These are phyloP conservation scores for Picea sitchensis DNA, from an alignment of 75 land plant genomes.

Conservation along the genomic window DNA sequence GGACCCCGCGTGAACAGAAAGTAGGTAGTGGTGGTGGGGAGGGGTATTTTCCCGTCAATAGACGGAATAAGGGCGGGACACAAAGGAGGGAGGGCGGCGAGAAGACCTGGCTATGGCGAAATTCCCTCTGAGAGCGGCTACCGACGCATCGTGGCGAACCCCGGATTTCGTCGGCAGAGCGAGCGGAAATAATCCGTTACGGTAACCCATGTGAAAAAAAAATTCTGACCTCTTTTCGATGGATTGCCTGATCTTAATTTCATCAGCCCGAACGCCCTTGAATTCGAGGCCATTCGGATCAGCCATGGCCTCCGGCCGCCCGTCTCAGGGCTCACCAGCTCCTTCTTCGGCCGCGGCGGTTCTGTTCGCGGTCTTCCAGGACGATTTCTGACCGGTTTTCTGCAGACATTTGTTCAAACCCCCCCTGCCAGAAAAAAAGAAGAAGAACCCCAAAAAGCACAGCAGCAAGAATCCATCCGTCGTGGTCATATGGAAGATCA, in stretches of 20 bases:
- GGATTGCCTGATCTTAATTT: neutral
- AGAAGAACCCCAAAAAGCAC: neutral
- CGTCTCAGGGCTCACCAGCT: neutral
- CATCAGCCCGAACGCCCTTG: neutral
- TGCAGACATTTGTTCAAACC: neutral
- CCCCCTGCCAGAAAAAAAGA: neutral
- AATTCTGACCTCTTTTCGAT: neutral
- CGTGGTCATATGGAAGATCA: neutral
- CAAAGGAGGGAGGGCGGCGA: neutral
- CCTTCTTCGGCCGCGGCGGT: neutral
- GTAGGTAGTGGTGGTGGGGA: neutral
- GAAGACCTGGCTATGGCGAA: neutral
- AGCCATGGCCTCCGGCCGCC: constrained; percentile 10
- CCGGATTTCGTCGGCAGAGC: neutral
- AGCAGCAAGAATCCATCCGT: too few relatives aligned
- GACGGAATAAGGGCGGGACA: neutral
- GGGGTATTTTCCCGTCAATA: neutral
- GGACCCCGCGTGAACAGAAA: neutral
- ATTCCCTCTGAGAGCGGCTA: neutral
- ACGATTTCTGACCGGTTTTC: constrained; percentile 9
- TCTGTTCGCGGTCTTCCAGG: neutral
- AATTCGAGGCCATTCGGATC: constrained; percentile 6
- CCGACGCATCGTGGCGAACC: neutral
- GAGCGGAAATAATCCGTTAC: neutral
- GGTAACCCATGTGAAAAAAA: neutral